Evolutionary conservation across 1,139 yeast genomes (phyloP).

Genomic region (Magnusiomyces tetraspermus): DNA sequence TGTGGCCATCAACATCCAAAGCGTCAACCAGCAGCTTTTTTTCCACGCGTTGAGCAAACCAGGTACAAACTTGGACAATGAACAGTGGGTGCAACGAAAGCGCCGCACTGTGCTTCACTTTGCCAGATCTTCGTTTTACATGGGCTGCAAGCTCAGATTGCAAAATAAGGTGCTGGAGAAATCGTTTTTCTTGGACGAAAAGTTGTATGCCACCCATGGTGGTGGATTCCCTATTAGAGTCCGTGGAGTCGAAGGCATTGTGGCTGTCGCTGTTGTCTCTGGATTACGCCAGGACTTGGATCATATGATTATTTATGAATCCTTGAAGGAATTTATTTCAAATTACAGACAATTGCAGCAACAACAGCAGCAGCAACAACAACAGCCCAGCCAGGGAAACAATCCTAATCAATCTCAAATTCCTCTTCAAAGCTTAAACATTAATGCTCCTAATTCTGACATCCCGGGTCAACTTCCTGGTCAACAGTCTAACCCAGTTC

Average conservation of each 20-base stretch:
- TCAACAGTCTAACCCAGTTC: too few species aligned
- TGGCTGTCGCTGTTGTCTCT: constrained; percentile 51
- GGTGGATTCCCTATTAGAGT: constrained; percentile 52
- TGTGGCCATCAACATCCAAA: constrained; percentile 46
- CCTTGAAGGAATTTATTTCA: constrained; percentile 11
- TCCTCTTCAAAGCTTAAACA: too few species aligned
- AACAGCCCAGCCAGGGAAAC: too few species aligned
- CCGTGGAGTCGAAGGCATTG: constrained; percentile 37
- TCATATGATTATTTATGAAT: constrained; percentile 23
- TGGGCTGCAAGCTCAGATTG: constrained; percentile 40
- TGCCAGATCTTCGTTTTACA: constrained; percentile 44
- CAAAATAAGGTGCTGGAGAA: constrained; percentile 27
- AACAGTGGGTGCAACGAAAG: constrained; percentile 51
- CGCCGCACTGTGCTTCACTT: constrained; percentile 43
- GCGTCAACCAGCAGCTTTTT: constrained; percentile 42
- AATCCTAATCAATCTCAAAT: too few species aligned
- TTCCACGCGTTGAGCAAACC: constrained; percentile 43
- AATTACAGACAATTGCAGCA: not conserved
- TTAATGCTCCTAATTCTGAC: too few species aligned
- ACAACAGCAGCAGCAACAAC: not conserved
- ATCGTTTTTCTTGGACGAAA: constrained; percentile 36
- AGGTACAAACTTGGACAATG: constrained; percentile 45
- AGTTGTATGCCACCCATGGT: constrained; percentile 50
- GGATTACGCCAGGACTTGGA: constrained; percentile 39
- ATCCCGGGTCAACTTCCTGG: too few species aligned